These are phyloP conservation scores for Tricholoma flavovirens DNA, from an alignment of 768 basidiomycete genomes.

Conservation along the genomic window DNA sequence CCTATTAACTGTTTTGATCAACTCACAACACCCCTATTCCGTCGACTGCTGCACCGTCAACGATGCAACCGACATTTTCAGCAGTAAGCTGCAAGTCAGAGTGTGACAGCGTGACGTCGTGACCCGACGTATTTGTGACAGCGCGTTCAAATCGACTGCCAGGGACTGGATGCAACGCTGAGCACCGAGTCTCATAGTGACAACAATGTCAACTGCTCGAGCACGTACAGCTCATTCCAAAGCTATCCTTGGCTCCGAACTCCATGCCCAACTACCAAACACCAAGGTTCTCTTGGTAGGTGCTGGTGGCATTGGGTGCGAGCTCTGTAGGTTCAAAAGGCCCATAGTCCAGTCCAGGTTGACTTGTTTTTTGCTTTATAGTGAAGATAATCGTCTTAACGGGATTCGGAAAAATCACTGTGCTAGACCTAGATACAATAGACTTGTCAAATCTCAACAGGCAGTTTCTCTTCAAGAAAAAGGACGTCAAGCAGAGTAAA, in stretches of 20 bases:
- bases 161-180: background rate
- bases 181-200: background rate
- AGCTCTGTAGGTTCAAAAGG: constrained; percentile 55
- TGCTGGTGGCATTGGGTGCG: constrained; percentile 96
- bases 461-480: constrained; percentile 95
- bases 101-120: constrained; percentile 13
- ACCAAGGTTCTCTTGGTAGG: constrained; percentile 86
- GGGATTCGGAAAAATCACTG: constrained; percentile 88
- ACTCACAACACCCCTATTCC: too few relatives aligned
- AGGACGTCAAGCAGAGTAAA: constrained; percentile 96
- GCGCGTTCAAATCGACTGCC: constrained; percentile 21
- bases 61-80: too few relatives aligned
- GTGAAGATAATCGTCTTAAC: constrained; percentile 95
- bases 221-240: constrained; percentile 57
- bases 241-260: constrained; percentile 74
- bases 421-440: constrained; percentile 96
- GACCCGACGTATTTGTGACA: constrained; percentile 25
- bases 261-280: constrained; percentile 52
- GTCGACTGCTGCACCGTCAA: too few relatives aligned
- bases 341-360: background rate
- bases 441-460: constrained; percentile 96
- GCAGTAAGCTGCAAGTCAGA: too few relatives aligned
- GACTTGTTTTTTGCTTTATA: constrained; percentile 24
- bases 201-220: constrained; percentile 40
- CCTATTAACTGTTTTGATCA: too few relatives aligned